These are phyloP conservation scores for Kodamaea nitidulidarum DNA, from an alignment of 805 yeast species.

Conservation along the genomic window DNA sequence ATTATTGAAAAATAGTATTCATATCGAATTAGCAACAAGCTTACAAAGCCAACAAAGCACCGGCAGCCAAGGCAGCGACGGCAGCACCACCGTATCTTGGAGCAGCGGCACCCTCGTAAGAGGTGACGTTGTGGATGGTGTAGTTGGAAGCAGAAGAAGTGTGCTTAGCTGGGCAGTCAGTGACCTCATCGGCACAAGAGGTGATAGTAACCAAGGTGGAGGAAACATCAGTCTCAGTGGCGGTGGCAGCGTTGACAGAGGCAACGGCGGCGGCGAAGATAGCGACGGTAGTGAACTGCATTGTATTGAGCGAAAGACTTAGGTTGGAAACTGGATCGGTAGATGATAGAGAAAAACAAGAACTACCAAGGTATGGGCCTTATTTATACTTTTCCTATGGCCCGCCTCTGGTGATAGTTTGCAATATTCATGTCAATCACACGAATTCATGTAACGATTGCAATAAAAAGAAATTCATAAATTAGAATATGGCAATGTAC, in stretches of 20 bases:
- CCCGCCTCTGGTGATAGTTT: not conserved
- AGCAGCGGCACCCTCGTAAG: slow-evolving; percentile 38
- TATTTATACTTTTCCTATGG: slow-evolving; percentile 7
- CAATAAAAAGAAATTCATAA: not conserved
- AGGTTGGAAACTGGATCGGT: slow-evolving; percentile 11
- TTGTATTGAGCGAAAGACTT: slow-evolving; percentile 17
- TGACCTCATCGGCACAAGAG: slow-evolving; percentile 42
- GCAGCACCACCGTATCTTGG: slow-evolving; percentile 35
- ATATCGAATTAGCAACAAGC: slow-evolving; percentile 5
- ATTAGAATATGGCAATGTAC: not conserved
- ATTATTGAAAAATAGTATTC: slow-evolving; percentile 5
- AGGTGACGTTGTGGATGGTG: slow-evolving; percentile 27
- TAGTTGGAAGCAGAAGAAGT: slow-evolving; percentile 22
- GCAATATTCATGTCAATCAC: not conserved
- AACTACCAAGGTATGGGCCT: slow-evolving; percentile 2
- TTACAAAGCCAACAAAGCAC: slow-evolving; percentile 39
- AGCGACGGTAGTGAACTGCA: slow-evolving; percentile 42
- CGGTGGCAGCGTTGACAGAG: slow-evolving; percentile 31
- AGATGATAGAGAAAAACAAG: slow-evolving; percentile 8
- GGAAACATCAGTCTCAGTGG: slow-evolving; percentile 31
- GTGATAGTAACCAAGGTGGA: slow-evolving; percentile 46
- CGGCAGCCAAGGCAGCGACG: slow-evolving; percentile 45
- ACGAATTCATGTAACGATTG: not conserved
- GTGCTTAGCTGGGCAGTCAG: slow-evolving; percentile 44
- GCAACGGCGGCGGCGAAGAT: slow-evolving; percentile 34